Evolutionary conservation across 176 grass and related monocot genomes (phyloP), one percentile per base, ranked within the genome.

Genomic region (Zoysia japonica): DNA sequence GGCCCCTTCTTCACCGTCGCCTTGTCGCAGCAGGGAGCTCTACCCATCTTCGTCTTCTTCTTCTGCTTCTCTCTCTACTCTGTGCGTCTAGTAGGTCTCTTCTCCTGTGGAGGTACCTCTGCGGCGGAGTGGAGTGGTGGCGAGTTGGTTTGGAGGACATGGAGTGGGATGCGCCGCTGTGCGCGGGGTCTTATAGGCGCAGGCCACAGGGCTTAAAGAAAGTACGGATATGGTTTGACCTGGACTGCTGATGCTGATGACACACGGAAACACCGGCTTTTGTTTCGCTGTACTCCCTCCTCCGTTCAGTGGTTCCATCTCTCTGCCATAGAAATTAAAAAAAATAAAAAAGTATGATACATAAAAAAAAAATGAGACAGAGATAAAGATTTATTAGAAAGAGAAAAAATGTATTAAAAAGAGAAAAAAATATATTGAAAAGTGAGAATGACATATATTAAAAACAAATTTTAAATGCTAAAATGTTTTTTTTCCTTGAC

Each of bases 21-120:
- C 85, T 97, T 97, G 85, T 97, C 93, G 67, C 93, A 97, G 86
- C 93, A 97, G 20, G 93, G 93, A 61, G 90, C 93, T 57, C 93
- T 90, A 16, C 93, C 93, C 90, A 93, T 92, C 69, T 87, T 67
- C 76, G 70, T 39, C 71, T 40, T 80, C 15, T 66, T 13, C 53
- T 16, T 36, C 1, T 53, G 4, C 56, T 20, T 71, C 46, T 81
- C 10, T 68, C n/a, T 64, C 19, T 43, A 81, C 45, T 75, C 20
- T 71, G 39, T 71, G 15, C 50, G 28, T 70, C 28, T 86, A 11
- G 6, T 57, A 45, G 44, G 44, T 64, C 1, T 44, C 1, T 45
- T 45, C 62, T 9, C 77, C n/a, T 86, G 39, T 63, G 55, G 17
- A 3, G 62, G 2, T 41, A 39, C 37, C 0, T 85, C n/a, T 42